Base-by-base conservation (phyloP, 306 rosid species). In the Trichosanthes cucumerina region DNA sequence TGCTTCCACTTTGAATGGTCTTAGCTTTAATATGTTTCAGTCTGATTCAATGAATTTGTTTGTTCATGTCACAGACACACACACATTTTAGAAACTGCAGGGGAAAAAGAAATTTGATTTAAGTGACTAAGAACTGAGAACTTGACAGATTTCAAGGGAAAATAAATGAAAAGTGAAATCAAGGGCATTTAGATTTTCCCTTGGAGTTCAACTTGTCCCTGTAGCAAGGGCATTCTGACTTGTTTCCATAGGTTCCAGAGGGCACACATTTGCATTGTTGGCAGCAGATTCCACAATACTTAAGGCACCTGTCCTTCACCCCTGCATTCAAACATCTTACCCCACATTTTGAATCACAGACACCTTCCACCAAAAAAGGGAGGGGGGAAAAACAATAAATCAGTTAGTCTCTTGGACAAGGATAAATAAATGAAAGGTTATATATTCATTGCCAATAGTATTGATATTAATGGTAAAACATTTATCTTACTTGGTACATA, bases 191-290 rank as follows among this genome's bases (percentile, higher is more conserved):
- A 15, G 86, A 44, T 47, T 60, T 50, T 24, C 86, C 86, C 81
- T 80, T 83, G 56, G 86, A 80, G 81, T 80, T 83, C 83, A 75
- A 66, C 78, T 33, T 76, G 86, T 83, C 86, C 34, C 81, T 77
- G 28, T 83, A 83, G 63, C 86, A 83, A 69, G 86, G 86, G 60
- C 83, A 83, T 46, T 79, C 81, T 8, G 80, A 66, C 79, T 83
- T 83, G 83, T 83, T 80, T 28, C 81, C 86, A 24, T 77, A 80
- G 7, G 86, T 83, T 56, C 86, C 86, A 18, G 81, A 77, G 23
- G 81, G 86, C 68, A 83, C 84, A 44, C 86, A 77, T 7, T 33
- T 77, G 54, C 86, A 83, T 23, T 41, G 47, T 77, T 69, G 49
- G 78, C 83, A 83, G 79, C 86, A 83, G 26, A 83, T 41, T 44